Evolutionary conservation across 352 stramenopile species (phyloP).

Genomic region (Phytopythium montanum): DNA sequence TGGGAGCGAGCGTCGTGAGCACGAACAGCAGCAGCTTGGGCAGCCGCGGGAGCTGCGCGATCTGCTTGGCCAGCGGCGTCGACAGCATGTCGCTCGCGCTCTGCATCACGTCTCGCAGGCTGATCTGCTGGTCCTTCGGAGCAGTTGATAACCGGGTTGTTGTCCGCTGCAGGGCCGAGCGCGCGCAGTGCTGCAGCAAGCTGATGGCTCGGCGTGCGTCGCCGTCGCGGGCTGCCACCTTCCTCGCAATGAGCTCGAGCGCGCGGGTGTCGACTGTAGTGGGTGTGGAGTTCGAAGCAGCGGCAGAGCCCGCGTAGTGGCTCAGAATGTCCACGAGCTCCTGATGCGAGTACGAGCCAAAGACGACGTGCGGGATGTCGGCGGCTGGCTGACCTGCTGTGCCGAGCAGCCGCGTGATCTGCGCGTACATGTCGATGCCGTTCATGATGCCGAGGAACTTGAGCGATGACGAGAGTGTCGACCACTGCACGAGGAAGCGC

Average conservation of each 20-base stretch:
- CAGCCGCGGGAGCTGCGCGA: constrained; percentile 55
- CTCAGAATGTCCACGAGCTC: constrained; percentile 47
- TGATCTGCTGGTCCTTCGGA: constrained; percentile 13
- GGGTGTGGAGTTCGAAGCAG: not conserved
- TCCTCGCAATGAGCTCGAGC: constrained; percentile 63
- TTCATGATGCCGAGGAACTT: constrained; percentile 74
- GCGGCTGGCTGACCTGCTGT: constrained; percentile 9
- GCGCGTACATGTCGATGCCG: constrained; percentile 68
- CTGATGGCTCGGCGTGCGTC: constrained; percentile 59
- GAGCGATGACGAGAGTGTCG: constrained; percentile 29
- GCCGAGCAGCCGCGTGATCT: constrained; percentile 29
- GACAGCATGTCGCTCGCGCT: constrained; percentile 32
- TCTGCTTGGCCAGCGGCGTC: constrained; percentile 40
- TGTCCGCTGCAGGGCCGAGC: constrained; percentile 25
- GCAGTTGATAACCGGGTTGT: not conserved
- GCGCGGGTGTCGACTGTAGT: constrained; percentile 34
- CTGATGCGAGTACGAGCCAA: constrained; percentile 52
- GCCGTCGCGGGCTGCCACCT: constrained; percentile 60
- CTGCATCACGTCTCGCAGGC: constrained; percentile 35
- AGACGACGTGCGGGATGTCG: constrained; percentile 43
- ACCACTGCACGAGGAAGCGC: constrained; percentile 57
- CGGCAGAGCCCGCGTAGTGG: constrained; percentile 26
- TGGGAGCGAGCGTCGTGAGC: constrained; percentile 50
- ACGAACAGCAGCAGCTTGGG: constrained; percentile 65
- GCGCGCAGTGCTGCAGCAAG: constrained; percentile 56